Evolutionary conservation across 495 filamentous ascomycete genomes (phyloP), one percentile per base, ranked within the genome.

Genomic region (Neurospora discreta): DNA sequence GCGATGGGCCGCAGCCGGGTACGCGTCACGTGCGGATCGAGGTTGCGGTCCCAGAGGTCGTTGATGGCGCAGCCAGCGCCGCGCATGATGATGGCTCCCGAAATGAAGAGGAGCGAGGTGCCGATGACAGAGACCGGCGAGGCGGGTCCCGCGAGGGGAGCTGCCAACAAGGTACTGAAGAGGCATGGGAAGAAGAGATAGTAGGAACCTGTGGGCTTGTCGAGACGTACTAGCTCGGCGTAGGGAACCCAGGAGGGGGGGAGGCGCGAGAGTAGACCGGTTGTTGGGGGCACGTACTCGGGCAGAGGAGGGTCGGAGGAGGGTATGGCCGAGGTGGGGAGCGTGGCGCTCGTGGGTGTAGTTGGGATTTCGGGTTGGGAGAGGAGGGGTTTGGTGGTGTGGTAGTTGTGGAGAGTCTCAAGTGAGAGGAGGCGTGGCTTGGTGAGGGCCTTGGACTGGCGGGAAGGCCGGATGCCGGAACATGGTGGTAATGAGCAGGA

Each of bases 21-120:
- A 33, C 95, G 90, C 40, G 88, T 82, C n/a, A 99, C 95, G 77
- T 94, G 88, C 26, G 91, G 92, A 80, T 99, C 95, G 20, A 99
- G 87, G 76, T 97, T 91, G 74, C 93, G 89, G 82, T 98, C 95
- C 94, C 93, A 97, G 60, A 98, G 87, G 79, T 99, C 95, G 81
- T 99, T 98, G 83, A 99, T 95, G 40, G 95, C 91, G 81, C 95
- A 99, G 18, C 95, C 95, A n/a, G 95, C 95, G 39, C 95, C 94
- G 69, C 95, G 93, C 95, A 99, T 98, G 76, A 98, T 90, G 72
- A 98, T 78, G 3, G 95, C 94, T 46, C 95, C 95, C 10, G 87
- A 82, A 78, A 95, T 90, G 85, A 99, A 99, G 70, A 97, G 89
- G 3, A 88, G 81, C 3, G 86, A 85, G 2, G 92, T 96, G 65